Evolutionary conservation across 371 early-diverging fungal genomes (phyloP), one percentile per base, ranked within the genome.

Genomic region (Rhizopus sp.): DNA sequence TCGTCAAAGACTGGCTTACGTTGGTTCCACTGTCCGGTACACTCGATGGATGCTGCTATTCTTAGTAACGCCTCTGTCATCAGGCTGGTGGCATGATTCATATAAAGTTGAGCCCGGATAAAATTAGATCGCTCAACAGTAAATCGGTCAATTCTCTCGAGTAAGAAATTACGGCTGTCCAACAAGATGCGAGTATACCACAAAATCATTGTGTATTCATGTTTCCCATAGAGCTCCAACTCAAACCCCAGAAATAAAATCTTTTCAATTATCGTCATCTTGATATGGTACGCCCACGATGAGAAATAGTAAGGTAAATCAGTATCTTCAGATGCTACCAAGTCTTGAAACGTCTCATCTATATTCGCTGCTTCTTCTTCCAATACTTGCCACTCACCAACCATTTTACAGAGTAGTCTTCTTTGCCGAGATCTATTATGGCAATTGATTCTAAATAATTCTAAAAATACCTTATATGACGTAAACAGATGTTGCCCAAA

Each of bases 381-480:
- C 30, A 89, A 55, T 7, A 68, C 50, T 42, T 92, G 91, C 88
- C 90, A 90, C 47, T 77, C 80, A 5, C 60, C 62, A 3, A 88
- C 54, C 23, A 83, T 65, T 64, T 91, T 91, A 30, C 78, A 66
- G 30, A 84, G 62, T 37, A 87, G 78, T 16, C 93, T 69, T 32
- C 88, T 72, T 62, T 87, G 88, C 0, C 91, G 77, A 4, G 90
- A 73, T 41, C 85, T 78, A 53, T 92, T 92, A 64, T 86, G 88
- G 8, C 89, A 86, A 52, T 82, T 76, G 3, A 86, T 75, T 61
- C 81, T 84, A 49, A 88, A 72, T 12, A 75, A 78, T 57, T 84
- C 84, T 4, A 80, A 62, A 64, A 89, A 78, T 0, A 84, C 77
- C 70, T 83, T 12, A 15, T n/a, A 42, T 40, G 7, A 48, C 13